A percentile compares a stretch with the other conserved stretches of the same genome.
phyloP scores from a whole-genome alignment of 2,329 filamentous ascomycete species.

The Xylaria sp. region DNA sequence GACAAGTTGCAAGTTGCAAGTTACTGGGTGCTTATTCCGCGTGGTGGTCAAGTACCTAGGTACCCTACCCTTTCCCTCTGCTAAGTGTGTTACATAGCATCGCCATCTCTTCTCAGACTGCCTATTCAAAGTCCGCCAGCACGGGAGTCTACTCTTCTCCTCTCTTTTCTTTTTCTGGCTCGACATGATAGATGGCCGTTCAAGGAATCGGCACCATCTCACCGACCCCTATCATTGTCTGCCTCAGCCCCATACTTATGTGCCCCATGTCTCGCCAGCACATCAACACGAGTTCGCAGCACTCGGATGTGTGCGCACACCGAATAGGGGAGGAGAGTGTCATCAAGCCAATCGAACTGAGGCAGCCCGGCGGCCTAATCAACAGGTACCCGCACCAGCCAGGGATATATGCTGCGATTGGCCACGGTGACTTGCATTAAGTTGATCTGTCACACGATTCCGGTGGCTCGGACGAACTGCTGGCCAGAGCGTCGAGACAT shows the following conservation, averaged over 20 bases:
- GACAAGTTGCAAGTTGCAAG: too few species aligned
- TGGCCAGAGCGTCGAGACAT: conserved; percentile 42
- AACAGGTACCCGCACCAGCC: conserved; percentile 5
- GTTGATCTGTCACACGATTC: conserved; percentile 39
- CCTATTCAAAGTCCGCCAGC: not conserved
- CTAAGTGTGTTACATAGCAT: not conserved
- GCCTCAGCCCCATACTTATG: not conserved
- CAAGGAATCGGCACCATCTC: not conserved
- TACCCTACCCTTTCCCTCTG: not conserved
- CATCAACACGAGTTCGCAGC: conserved; percentile 34
- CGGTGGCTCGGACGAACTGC: conserved; percentile 42
- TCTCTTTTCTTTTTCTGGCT: not conserved
- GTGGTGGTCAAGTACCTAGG: not conserved
- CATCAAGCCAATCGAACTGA: conserved; percentile 5
- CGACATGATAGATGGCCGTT: not conserved
- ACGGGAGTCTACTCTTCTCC: not conserved
- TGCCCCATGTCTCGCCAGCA: conserved; percentile 31
- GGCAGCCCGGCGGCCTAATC: conserved; percentile 2
- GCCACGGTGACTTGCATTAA: not conserved
- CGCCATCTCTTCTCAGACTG: not conserved
- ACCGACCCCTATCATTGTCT: conserved; percentile 24
- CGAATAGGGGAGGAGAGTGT: not conserved
- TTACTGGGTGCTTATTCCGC: not conserved
- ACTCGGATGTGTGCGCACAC: conserved; percentile 2
- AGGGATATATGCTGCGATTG: conserved; percentile 9